phyloP scores from a whole-genome alignment of 2,329 filamentous ascomycete species.

The Cordyceps militaris region DNA sequence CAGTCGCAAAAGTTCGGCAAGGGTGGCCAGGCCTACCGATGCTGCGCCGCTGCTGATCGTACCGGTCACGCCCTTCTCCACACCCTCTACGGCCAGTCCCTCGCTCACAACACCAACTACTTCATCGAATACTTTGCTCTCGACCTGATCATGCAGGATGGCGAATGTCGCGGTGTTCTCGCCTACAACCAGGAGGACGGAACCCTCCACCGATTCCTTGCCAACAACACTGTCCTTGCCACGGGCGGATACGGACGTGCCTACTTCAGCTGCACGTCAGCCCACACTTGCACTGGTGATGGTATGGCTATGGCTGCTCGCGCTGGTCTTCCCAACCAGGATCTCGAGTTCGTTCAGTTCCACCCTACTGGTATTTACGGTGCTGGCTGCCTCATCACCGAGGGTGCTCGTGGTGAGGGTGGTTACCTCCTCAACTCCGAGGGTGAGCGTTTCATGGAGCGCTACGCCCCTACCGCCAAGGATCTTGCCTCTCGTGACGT shows the following conservation, averaged over 20 bases:
- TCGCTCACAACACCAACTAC: constrained; percentile 98
- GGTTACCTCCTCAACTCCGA: constrained; percentile 96
- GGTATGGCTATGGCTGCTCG: constrained; percentile 99
- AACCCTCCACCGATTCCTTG: constrained; percentile 92
- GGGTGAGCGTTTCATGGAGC: constrained; percentile 99
- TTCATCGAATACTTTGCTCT: constrained; percentile 99
- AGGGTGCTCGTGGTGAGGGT: constrained; percentile 96
- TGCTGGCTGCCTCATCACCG: constrained; percentile 94
- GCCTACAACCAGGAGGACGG: constrained; percentile 99
- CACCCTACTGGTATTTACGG: constrained; percentile 99
- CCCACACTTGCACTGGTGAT: constrained; percentile 97
- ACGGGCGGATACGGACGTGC: constrained; percentile 96
- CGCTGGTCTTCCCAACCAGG: constrained; percentile 95
- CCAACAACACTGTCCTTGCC: constrained; percentile 92
- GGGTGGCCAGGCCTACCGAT: constrained; percentile 95
- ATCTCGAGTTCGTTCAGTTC: constrained; percentile 99
- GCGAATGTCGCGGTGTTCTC: constrained; percentile 91
- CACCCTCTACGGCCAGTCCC: constrained; percentile 95
- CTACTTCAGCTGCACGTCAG: constrained; percentile 97
- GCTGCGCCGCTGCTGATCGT: constrained; percentile 91
- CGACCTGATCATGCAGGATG: constrained; percentile 95
- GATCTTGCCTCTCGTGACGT: constrained; percentile 95
- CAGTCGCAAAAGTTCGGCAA: constrained; percentile 94
- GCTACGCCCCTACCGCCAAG: constrained; percentile 95
- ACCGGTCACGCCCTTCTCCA: constrained; percentile 96